Evolutionary conservation across 192 early-diverging fungal genomes (phyloP), one percentile per base, ranked within the genome.

Genomic region (Spizellomyces punctatus): DNA sequence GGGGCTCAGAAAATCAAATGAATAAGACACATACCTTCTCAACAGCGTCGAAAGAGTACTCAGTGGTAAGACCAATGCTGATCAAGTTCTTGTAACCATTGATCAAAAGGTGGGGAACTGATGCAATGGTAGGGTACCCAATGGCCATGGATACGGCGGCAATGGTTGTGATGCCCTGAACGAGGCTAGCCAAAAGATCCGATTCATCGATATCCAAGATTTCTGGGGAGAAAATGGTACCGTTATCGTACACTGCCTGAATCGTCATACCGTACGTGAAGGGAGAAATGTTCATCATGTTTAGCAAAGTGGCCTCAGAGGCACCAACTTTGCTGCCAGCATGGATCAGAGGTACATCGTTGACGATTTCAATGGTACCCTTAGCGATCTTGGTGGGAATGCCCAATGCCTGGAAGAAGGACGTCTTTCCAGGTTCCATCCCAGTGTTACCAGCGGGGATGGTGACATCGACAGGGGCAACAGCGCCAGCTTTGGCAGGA

Each of bases 311-410:
- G 81, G 96, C 96, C 86, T 99, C 96, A 75, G 98, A 98, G 75
- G 94, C 90, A 83, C 98, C 96, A 83, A 99, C 98, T 88, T 93
- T 94, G 80, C 84, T 78, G 59, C 94, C 96, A 70, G 81, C 82
- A 79, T 93, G 90, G 82, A 99, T 90, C 63, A 99, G 83, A 79
- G 93, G 89, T 72, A 98, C 94, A 71, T 99, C 94, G 81, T 88
- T 89, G 76, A 94, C 91, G 76, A 99, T 99, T 88, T 99, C 98
- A 91, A 99, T 98, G 82, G 95, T 96, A 96, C 98, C 98, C 92
- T 93, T 93, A 73, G 98, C 90, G 93, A 99, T 99, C 95, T 99
- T 99, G 92, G 98, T 99, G 64, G 98, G 96, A 83, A 99, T 92
- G 86, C 95, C 92, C 73, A 99, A 88, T 79, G 98, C 96, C 89